Conservation (phyloP, 2,329 filamentous ascomycete species). For the Beauveria sp. region DNA sequence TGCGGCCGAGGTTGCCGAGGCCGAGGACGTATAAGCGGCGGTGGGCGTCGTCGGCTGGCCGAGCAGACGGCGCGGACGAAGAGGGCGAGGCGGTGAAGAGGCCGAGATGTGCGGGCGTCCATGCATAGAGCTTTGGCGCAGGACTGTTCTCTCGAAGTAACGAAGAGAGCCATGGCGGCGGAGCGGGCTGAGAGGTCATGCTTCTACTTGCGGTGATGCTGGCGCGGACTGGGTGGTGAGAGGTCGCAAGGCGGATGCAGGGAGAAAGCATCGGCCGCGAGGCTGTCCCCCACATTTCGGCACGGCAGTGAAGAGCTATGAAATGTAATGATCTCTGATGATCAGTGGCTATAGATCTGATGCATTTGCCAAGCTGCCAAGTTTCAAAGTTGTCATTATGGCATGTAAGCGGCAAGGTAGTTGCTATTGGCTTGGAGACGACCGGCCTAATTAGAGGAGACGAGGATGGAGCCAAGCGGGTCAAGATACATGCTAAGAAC, state of each 20-base stretch:
- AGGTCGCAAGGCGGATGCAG: not conserved
- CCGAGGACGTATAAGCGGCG: constrained; percentile 71
- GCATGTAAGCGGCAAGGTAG: not conserved
- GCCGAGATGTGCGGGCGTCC: constrained; percentile 24
- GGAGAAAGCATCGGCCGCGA: not conserved
- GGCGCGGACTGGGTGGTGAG: not conserved
- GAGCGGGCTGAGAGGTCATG: not conserved
- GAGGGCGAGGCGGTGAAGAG: not conserved
- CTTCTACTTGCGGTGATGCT: not conserved
- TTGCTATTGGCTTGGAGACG: not conserved
- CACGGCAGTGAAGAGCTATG: too few species aligned
- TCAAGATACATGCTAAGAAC: not conserved
- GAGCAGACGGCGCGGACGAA: not conserved
- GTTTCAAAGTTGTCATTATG: not conserved
- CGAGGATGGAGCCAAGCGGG: not conserved
- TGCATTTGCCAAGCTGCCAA: not conserved
- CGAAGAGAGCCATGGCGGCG: constrained; percentile 27
- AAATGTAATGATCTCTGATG: not conserved
- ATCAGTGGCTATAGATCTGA: not conserved
- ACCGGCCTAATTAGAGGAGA: too few species aligned
- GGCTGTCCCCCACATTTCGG: not conserved
- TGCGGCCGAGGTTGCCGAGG: constrained; percentile 69
- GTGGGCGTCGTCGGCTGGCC: constrained; percentile 14
- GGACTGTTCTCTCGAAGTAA: constrained; percentile 20
- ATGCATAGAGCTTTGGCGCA: constrained; percentile 30